Percentiles rank a stretch among this genome's conserved stretches.
These are phyloP conservation scores for Thraustotheca clavata DNA, from an alignment of 352 stramenopile genomes.

Conservation along the genomic window DNA sequence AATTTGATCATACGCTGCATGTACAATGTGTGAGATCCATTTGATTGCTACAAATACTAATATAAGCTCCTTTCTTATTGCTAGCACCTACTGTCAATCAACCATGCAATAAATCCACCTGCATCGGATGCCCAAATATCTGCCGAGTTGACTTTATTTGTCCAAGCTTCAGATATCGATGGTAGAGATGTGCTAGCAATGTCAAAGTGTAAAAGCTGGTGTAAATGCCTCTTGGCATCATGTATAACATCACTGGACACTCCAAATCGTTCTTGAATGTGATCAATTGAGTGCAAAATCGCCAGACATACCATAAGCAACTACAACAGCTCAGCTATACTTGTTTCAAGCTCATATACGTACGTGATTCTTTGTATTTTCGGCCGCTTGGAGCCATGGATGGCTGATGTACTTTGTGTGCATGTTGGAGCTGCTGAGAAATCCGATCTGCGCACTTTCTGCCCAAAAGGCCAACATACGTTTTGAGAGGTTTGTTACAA, in stretches of 20 bases:
- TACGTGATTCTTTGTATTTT: constrained; percentile 20
- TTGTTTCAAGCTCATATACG: neutral
- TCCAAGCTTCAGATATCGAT: neutral
- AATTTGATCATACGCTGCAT: neutral
- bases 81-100: constrained; percentile 1
- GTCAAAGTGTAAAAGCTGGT: constrained; percentile 13
- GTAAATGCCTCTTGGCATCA: constrained; percentile 9
- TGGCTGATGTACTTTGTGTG: neutral
- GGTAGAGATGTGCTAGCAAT: neutral
- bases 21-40: constrained; percentile 4
- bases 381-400: neutral
- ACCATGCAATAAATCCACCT: neutral
- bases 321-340: neutral
- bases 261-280: constrained; percentile 12
- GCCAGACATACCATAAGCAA: constrained; percentile 14
- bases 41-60: neutral
- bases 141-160: neutral
- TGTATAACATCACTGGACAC: constrained; percentile 8
- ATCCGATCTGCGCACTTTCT: neutral
- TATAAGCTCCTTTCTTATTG: neutral
- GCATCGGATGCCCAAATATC: constrained; percentile 1
- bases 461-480: constrained; percentile 12
- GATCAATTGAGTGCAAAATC: constrained; percentile 12
- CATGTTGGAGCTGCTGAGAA: neutral
- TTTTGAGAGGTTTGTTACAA: constrained; percentile 7